Base-by-base conservation (phyloP, 129 eudicot genomes). In the Erigeron canadensis region DNA sequence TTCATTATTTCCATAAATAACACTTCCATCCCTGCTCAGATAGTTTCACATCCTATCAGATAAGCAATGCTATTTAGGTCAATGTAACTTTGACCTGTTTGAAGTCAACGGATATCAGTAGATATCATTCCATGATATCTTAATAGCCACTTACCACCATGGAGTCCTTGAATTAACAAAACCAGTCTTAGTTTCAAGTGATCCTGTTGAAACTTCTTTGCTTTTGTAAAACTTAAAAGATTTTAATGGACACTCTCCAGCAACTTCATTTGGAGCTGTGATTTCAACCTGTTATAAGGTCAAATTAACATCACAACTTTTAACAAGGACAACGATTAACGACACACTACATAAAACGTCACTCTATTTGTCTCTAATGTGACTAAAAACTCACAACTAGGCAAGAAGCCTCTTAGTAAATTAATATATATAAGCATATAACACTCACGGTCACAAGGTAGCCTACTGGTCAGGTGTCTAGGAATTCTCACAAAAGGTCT, bases 11-110 rank as follows among this genome's bases (percentile, higher is more conserved):
- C 89, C 86, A 46, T 81, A 85, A 19, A 85, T 81, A 38, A 85
- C 89, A 45, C 89, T 85, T 77, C 89, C 89, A 78, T 85, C 89
- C 86, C 89, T 85, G 58, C 58, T 73, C 70, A 72, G 10, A 63
- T 47, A 0, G 55, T 4, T 57, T 17, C 51, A 6, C 45, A 19
- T 39, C 7, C 39, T 17, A 39, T 56, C 5, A 54, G 8, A 18
- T 21, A 19, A 4, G 37, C 34, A 28, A 28, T 28, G 34, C 34
- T 28, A 28, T 28, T 7, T 50, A 2, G 22, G 7, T 40, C 8
- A 18, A 55, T 41, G 42, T 56, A 41, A 40, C 56, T 69, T 22
- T 17, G 21, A 40, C 8, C 12, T 16, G 13, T 56, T 12, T 1
- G 8, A 58, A 55, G 51, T 12, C 19, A 16, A 71, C 42, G 19